phyloP scores from a whole-genome alignment of 1,284 basidiomycete species.

The Naganishia sp. region DNA sequence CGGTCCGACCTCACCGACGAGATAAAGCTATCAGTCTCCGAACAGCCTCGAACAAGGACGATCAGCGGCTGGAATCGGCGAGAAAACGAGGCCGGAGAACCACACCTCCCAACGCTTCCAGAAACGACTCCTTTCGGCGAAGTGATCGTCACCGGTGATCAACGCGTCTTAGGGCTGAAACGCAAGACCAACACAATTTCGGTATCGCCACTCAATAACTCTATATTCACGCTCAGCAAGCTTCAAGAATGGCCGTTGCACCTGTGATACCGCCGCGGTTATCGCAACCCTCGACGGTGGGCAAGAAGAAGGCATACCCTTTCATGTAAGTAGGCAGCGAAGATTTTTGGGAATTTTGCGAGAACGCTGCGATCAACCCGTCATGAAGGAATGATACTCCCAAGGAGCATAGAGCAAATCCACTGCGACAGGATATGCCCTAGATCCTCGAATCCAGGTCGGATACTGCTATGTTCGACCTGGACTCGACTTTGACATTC shows the following conservation, averaged over 20 bases:
- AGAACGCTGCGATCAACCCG: no score
- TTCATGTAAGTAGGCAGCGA: conserved; percentile 27
- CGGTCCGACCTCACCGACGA: conserved; percentile 1
- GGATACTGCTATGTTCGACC: not conserved
- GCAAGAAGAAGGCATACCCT: conserved; percentile 30
- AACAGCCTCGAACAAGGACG: no score
- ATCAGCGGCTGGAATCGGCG: not conserved
- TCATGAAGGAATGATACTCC: no score
- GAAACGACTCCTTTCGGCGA: not conserved
- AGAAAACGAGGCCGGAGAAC: no score
- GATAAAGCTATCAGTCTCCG: no score
- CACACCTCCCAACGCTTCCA: not conserved
- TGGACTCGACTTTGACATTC: not conserved
- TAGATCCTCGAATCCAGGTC: not conserved
- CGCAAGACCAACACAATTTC: not conserved
- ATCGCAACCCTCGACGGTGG: conserved; percentile 14
- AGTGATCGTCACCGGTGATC: not conserved
- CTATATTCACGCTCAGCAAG: not conserved
- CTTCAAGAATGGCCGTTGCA: conserved; percentile 23
- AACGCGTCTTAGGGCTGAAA: conserved; percentile 8
- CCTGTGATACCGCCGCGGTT: conserved; percentile 24
- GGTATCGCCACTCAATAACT: not conserved
- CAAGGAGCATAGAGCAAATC: no score
- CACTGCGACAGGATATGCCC: not conserved
- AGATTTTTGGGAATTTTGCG: not conserved